Conservation (phyloP, 306 rosid genomes). For the Betula pendula region DNA sequence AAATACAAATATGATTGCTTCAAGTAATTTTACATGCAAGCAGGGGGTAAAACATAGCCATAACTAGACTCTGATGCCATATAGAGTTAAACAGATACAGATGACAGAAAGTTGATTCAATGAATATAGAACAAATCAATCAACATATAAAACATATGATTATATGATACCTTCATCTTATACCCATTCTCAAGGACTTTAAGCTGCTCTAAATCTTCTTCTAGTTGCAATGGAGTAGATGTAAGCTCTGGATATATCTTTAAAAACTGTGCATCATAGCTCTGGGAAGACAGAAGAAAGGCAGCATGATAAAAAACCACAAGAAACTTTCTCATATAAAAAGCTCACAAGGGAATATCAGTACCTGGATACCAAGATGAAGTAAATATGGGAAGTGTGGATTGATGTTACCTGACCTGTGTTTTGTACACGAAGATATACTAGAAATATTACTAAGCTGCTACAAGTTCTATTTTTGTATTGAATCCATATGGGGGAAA, state of each 20-base stretch:
- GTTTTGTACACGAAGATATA: constrained; percentile 21
- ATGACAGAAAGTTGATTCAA: not conserved
- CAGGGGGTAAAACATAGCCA: too few relatives aligned
- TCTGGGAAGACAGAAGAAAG: constrained; percentile 43
- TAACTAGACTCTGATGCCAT: too few relatives aligned
- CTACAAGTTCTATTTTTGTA: not conserved
- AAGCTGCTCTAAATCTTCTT: constrained; percentile 97
- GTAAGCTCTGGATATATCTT: constrained; percentile 69
- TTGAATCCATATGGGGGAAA: not conserved
- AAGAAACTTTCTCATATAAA: not conserved
- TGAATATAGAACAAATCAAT: constrained; percentile 1
- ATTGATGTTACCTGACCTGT: constrained; percentile 81
- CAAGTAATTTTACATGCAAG: too few relatives aligned
- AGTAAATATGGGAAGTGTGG: constrained; percentile 56
- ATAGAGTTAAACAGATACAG: not conserved
- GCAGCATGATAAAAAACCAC: not conserved
- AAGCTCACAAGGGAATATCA: not conserved
- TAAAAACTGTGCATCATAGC: constrained; percentile 78
- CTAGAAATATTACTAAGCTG: constrained; percentile 12
- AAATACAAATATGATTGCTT: too few relatives aligned
- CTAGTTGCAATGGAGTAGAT: constrained; percentile 87
- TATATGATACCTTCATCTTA: constrained; percentile 80
- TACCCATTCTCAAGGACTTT: constrained; percentile 97
- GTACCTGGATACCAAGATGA: constrained; percentile 81
- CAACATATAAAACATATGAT: constrained; percentile 8